A percentile compares a stretch with the other conserved stretches of the same genome.
phyloP scores from a whole-genome alignment of 1,139 yeast genomes.

The Blastobotrys malaysiensis region DNA sequence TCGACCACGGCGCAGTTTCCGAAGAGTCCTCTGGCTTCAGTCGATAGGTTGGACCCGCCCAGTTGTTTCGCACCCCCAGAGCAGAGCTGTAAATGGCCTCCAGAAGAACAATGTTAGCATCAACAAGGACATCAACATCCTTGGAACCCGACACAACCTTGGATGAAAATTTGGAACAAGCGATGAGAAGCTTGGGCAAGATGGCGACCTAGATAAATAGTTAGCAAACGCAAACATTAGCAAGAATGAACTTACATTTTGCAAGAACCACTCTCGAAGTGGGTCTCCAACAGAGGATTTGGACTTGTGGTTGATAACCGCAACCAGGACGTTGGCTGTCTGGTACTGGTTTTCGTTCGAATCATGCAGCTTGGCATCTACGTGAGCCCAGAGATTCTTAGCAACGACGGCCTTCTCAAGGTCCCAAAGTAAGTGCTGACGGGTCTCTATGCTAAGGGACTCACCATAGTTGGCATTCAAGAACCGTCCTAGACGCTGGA shows the following conservation, averaged over 20 bases:
- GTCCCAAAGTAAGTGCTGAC: constrained; percentile 39
- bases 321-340: constrained; percentile 13
- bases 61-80: constrained; percentile 20
- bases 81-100: constrained; percentile 28
- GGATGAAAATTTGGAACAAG: constrained; percentile 12
- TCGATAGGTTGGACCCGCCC: constrained; percentile 17
- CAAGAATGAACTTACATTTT: constrained; percentile 13
- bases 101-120: constrained; percentile 28
- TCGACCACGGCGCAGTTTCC: constrained; percentile 32
- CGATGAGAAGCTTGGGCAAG: constrained; percentile 17
- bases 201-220: constrained; percentile 10
- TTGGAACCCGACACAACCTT: neutral
- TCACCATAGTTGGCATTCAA: constrained; percentile 44
- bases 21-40: constrained; percentile 18
- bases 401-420: constrained; percentile 59
- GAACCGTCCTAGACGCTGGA: constrained; percentile 44
- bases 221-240: neutral
- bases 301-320: constrained; percentile 12
- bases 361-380: constrained; percentile 17
- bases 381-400: constrained; percentile 42
- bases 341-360: neutral
- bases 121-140: constrained; percentile 18
- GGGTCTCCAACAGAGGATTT: constrained; percentile 16
- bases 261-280: constrained; percentile 26
- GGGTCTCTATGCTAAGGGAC: constrained; percentile 33